Base-by-base conservation (phyloP, 306 rosid genomes). In the Trifolium fragiferum region DNA sequence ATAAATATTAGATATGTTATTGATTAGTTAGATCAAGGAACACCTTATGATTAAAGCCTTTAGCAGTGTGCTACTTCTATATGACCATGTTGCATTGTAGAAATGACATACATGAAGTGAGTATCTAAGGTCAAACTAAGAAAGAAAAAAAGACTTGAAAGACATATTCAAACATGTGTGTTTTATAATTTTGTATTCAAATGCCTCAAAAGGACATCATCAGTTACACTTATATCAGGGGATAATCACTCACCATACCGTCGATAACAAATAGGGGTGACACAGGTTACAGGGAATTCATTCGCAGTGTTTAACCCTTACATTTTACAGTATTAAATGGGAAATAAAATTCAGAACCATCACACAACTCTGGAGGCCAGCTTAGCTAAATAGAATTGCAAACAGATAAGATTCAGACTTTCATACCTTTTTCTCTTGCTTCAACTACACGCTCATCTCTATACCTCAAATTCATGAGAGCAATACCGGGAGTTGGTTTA, bases 401-500 rank as follows among this genome's bases (percentile, higher is more conserved):
- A 15, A 61, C 63, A 84, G 65, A 66, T 58, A 61, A 63, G 47
- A 51, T 67, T 59, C 76, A 66, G 71, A 82, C 54, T 70, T 68
- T 64, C 77, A 14, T 80, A 94, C 99, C 95, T 85, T 92, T 94
- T 59, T 83, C 92, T 72, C 95, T 84, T 16, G 89, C 35, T 79
- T 88, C 96, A 53, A 81, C 5, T 7, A 96, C 94, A 37, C 96
- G 92, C 75, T 94, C 99, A 50, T 94, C 91, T 85, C 99, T 86
- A 74, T 94, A 94, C 79, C 99, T 86, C 86, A 94, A 83, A 66
- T 94, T 94, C 99, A 94, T 94, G 70, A 94, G 96, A 60, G 95
- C 86, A 51, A 94, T 91, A 76, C 99, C 99, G 0, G 99, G 99
- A 60, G 99, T 94, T 46, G 99, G 99, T 81, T 94, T 94, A 83